phyloP scores from a whole-genome alignment of 139 green algal genomes.

The Tetratostichococcus sp. region DNA sequence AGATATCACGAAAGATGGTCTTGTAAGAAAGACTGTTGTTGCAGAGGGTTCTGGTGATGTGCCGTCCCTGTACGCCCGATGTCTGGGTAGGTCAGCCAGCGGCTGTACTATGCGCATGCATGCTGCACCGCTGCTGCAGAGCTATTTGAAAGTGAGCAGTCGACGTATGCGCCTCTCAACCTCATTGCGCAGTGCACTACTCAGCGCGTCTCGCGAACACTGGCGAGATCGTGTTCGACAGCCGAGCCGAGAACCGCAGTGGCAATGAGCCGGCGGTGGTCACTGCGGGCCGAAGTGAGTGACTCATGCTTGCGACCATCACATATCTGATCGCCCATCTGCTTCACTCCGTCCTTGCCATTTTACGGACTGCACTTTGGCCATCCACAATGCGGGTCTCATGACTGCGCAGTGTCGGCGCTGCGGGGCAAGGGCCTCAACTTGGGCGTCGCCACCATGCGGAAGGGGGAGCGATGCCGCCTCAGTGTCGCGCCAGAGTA shows the following conservation, averaged over 20 bases:
- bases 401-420: constrained; percentile 29
- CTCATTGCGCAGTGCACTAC: constrained; percentile 66
- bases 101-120: background rate
- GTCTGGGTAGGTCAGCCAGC: constrained; percentile 49
- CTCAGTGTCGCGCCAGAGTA: constrained; percentile 43
- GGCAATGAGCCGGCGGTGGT: constrained; percentile 35
- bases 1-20: constrained; percentile 39
- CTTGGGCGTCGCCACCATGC: constrained; percentile 61
- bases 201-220: constrained; percentile 28
- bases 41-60: constrained; percentile 27
- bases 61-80: constrained; percentile 48
- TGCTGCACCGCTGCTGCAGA: no score
- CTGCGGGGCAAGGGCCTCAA: constrained; percentile 50
- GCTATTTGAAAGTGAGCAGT: no score
- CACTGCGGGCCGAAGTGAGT: constrained; percentile 63
- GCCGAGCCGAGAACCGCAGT: constrained; percentile 28
- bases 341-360: no score
- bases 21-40: constrained; percentile 40
- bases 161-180: background rate
- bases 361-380: background rate
- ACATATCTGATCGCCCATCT: background rate
- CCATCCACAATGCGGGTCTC: background rate
- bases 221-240: constrained; percentile 66
- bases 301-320: background rate
- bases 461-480: constrained; percentile 40